Percentiles rank a stretch among this genome's conserved stretches.
Conservation (phyloP, 2,329 filamentous ascomycete species). For the Zasmidium cellare region DNA sequence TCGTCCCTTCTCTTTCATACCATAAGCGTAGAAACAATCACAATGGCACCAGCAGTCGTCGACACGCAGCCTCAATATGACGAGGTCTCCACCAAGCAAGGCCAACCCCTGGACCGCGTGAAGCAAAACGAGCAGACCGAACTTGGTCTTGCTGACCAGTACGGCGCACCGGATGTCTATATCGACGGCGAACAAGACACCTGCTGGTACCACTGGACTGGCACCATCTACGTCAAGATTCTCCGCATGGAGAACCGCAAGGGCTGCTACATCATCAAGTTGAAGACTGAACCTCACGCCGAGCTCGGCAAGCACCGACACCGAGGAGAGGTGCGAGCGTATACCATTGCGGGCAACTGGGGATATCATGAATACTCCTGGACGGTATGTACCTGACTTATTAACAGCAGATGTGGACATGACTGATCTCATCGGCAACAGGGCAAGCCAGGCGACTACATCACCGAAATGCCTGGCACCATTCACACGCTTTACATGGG, state of each 20-base stretch:
- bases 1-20: too few species aligned
- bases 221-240: constrained; percentile 10
- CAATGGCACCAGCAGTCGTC: background rate
- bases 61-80: background rate
- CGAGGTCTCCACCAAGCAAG: background rate
- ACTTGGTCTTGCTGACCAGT: constrained; percentile 6
- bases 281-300: constrained; percentile 11
- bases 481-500: constrained; percentile 13
- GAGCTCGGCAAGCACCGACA: constrained; percentile 14
- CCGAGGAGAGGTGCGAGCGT: constrained; percentile 9
- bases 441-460: constrained; percentile 10
- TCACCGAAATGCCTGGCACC: constrained; percentile 10
- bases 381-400: background rate
- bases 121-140: constrained; percentile 5
- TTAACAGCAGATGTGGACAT: background rate
- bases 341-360: constrained; percentile 9
- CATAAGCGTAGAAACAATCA: too few species aligned
- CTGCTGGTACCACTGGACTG: constrained; percentile 12
- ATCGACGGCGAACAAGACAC: constrained; percentile 13
- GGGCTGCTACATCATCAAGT: constrained; percentile 9
- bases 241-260: constrained; percentile 12
- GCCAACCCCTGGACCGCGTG: constrained; percentile 1
- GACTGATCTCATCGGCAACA: background rate
- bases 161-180: constrained; percentile 11
- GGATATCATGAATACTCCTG: constrained; percentile 10